Conservation (phyloP, 768 basidiomycete genomes). For the Pisolithus tinctorius region DNA sequence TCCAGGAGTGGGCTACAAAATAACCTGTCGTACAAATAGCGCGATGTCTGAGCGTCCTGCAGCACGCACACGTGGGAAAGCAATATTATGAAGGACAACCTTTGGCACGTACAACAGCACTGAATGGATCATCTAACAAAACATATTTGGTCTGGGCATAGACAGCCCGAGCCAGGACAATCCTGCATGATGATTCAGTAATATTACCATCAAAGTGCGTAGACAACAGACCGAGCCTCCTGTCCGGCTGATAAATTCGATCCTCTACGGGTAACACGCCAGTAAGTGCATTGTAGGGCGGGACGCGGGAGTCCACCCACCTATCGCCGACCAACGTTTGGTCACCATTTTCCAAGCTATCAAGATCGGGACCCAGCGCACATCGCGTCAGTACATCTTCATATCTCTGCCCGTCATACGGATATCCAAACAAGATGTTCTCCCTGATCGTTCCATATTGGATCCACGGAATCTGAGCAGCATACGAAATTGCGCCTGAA, state of each 20-base stretch:
- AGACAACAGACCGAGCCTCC: constrained; percentile 54
- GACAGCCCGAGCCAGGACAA: constrained; percentile 77
- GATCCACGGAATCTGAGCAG: constrained; percentile 67
- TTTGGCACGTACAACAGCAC: constrained; percentile 59
- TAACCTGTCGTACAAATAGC: constrained; percentile 56
- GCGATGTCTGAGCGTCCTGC: constrained; percentile 64
- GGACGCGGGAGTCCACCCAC: constrained; percentile 21
- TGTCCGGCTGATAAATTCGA: constrained; percentile 78
- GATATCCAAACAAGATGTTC: constrained; percentile 76
- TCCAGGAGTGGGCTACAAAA: constrained; percentile 62
- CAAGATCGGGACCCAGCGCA: constrained; percentile 74
- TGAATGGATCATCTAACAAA: constrained; percentile 72
- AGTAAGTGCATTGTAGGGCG: not conserved
- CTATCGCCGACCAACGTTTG: constrained; percentile 76
- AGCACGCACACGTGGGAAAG: not conserved
- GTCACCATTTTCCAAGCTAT: constrained; percentile 83
- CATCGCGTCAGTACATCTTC: constrained; percentile 76
- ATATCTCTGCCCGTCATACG: constrained; percentile 66
- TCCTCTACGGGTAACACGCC: constrained; percentile 34
- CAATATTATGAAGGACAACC: not conserved
- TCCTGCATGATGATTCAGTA: constrained; percentile 30
- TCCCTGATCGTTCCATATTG: constrained; percentile 69
- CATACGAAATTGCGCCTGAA: constrained; percentile 50
- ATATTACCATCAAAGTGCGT: not conserved
- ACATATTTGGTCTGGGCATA: constrained; percentile 67